phyloP scores from a whole-genome alignment of 1,284 basidiomycete genomes.

The Ustilago trichophora region DNA sequence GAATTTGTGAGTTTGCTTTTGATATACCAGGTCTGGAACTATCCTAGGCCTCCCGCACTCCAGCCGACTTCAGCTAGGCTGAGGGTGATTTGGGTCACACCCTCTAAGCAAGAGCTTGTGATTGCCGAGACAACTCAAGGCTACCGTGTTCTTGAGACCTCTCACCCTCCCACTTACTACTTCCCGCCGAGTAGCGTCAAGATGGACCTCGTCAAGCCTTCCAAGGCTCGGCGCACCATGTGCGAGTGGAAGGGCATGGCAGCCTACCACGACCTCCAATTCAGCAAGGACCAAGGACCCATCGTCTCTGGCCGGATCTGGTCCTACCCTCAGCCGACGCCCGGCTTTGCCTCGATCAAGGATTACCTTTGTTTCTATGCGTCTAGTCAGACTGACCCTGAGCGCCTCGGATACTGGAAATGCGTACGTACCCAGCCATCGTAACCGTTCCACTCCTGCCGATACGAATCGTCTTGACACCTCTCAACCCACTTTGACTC shows the following conservation, averaged over 20 bases:
- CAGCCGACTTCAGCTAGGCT: conserved; percentile 51
- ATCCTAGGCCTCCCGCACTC: conserved; percentile 61
- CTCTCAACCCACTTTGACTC: too few relatives aligned
- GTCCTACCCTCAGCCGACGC: conserved; percentile 60
- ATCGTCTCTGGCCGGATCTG: conserved; percentile 54
- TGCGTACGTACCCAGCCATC: conserved; percentile 42
- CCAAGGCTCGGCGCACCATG: conserved; percentile 56
- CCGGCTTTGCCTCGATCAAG: conserved; percentile 47
- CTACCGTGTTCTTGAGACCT: conserved; percentile 62
- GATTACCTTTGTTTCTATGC: conserved; percentile 64
- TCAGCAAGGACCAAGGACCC: conserved; percentile 33
- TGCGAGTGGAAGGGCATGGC: conserved; percentile 65
- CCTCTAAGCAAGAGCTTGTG: conserved; percentile 50
- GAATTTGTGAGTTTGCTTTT: too few relatives aligned
- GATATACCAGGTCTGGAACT: conserved; percentile 57
- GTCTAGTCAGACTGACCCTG: conserved; percentile 47
- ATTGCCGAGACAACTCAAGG: conserved; percentile 61
- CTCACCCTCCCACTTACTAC: conserved; percentile 62
- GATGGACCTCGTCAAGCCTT: conserved; percentile 39
- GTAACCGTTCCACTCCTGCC: too few relatives aligned
- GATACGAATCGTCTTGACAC: too few relatives aligned
- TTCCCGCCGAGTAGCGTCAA: conserved; percentile 55
- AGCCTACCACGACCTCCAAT: conserved; percentile 56
- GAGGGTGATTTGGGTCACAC: conserved; percentile 56
- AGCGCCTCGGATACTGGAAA: conserved; percentile 51